Evolutionary conservation across 768 basidiomycete genomes (phyloP), one percentile per base, ranked within the genome.

Genomic region (Suillus alpinus): DNA sequence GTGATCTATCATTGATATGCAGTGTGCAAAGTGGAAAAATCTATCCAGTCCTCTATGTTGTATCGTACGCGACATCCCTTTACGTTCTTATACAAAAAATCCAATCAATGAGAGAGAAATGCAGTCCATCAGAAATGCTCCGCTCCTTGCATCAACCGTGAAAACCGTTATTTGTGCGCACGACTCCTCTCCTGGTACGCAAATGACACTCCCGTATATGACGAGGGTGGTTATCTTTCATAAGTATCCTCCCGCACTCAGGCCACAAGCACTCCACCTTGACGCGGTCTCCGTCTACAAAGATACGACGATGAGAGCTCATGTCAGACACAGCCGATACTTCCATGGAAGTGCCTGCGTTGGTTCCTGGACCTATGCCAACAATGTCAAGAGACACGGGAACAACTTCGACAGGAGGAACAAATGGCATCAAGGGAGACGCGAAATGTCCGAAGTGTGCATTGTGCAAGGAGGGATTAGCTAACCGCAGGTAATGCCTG

Each of bases 211-310:
- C 53, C 36, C 53, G 36, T 29, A 55, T 16, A 29, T 55, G 53
- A 18, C 53, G 53, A 16, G 37, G 23, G 9, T 55, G 53, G 37
- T 39, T 55, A 16, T 55, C 53, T 39, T 39, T 39, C 53, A 55
- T 55, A 23, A 55, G 1, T 37, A 37, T 55, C 53, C 16, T 55
- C 37, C 53, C 26, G 10, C 53, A 55, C 14, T 39, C 18, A 3
- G 53, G 23, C 53, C 53, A 55, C 37, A 55, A 29, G 9, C 53
- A 55, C 26, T 55, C 53, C 10, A 18, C 53, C 5, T 55, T 55
- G 26, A 39, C 2, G 16, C 53, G 53, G 16, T 29, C 37, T 12
- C 23, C 53, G 4, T 55, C 37, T 16, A 18, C 16, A 29, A 55
- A 55, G 16, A 55, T 55, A 26, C 53, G 53, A 55, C 53, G 53